Evolutionary conservation across 2,329 filamentous ascomycete genomes (phyloP), one percentile per base, ranked within the genome.

Genomic region (Pyrenophora graminea): DNA sequence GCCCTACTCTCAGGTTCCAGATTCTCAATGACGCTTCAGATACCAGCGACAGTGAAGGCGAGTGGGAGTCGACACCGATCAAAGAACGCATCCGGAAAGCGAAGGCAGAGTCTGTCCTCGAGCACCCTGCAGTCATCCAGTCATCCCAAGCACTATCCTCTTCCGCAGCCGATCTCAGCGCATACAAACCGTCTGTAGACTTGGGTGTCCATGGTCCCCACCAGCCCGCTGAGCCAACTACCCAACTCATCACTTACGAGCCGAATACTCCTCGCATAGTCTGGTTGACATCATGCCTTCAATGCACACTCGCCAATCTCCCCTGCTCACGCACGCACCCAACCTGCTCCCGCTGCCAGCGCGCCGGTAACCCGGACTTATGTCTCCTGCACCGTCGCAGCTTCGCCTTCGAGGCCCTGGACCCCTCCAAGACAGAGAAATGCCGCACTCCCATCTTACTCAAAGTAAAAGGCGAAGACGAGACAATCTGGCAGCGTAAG

Each of bases 291-390:
- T 70, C 69, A 3, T 73, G 70, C 17, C 53, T 66, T 0, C 67
- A 71, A 51, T 73, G 70, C 53, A 62, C 53, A 1, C 56, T 66
- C 17, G 44, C 54, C 1, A 32, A 43, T 2, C 57, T 73, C 2
- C 61, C 62, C 7, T 73, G 70, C 48, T 71, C 68, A 0, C 56
- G 67, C 21, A 69, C 59, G 1, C 41, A 53, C 7, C 67, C 70
- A 0, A 18, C 44, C 30, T 73, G 69, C 42, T 57, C 60, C 0
- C 66, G 70, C 6, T 72, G 70, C 45, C 45, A 39, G 6, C 59
- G 70, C 2, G 50, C 58, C 5, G 61, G 55, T 2, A 10, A 45
- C 6, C 47, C 37, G 1, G 34, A 56, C 1, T 2, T 58, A 1
- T 73, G 70, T 38, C 59, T 73, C 0, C 47, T 66, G 0, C 61